A percentile compares a stretch with the other conserved stretches of the same genome.
phyloP scores from a whole-genome alignment of 2,329 filamentous ascomycete genomes.

The Colletotrichum lini region DNA sequence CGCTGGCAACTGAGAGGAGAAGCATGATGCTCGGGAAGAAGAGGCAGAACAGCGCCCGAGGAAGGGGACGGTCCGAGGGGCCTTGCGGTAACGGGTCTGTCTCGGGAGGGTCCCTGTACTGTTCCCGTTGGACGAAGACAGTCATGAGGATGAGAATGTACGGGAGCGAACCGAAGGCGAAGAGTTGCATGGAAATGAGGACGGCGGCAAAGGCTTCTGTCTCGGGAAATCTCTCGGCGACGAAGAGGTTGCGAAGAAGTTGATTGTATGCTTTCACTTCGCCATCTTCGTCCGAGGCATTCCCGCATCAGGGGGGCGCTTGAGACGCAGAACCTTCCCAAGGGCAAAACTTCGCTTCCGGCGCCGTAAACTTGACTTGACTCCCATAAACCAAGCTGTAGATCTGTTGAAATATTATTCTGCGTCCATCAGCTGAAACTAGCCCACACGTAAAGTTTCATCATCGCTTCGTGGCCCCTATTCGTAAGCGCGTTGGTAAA shows the following conservation, averaged over 20 bases:
- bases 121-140: neutral
- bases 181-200: neutral
- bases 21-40: neutral
- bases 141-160: neutral
- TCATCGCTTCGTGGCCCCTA: neutral
- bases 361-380: too few relatives aligned
- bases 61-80: neutral
- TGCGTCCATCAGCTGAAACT: neutral
- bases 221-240: neutral
- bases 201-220: neutral
- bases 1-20: neutral
- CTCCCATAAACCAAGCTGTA: too few relatives aligned
- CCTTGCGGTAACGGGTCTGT: neutral
- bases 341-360: too few relatives aligned
- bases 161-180: neutral
- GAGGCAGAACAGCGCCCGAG: neutral
- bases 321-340: too few relatives aligned
- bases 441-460: neutral
- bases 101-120: neutral
- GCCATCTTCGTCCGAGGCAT: too few relatives aligned
- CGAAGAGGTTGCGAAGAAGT: neutral
- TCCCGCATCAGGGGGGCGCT: too few relatives aligned
- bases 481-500: constrained; percentile 53
- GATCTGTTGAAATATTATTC: neutral
- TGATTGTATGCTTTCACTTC: too few relatives aligned